Percentiles rank a stretch among this genome's conserved stretches.
These are phyloP conservation scores for Nepenthes alata DNA, from an alignment of 179 eudicot species.

Conservation along the genomic window DNA sequence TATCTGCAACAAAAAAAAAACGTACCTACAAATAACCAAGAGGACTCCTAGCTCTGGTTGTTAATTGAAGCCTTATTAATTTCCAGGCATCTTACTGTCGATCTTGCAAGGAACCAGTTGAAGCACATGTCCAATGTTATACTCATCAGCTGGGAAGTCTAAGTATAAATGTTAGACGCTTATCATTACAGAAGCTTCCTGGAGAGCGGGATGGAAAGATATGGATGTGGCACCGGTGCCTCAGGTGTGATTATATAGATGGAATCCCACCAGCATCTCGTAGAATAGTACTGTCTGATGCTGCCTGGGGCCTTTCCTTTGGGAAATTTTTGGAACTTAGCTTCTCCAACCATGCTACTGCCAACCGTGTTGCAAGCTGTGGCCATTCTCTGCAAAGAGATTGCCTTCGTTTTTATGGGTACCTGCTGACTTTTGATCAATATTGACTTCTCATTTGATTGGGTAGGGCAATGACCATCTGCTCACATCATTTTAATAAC, in stretches of 20 bases:
- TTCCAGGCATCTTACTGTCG: conserved; percentile 55
- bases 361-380: conserved; percentile 92
- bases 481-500: conserved; percentile 12
- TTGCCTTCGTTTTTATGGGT: conserved; percentile 97
- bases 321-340: conserved; percentile 97
- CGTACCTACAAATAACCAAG: no score
- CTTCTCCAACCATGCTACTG: conserved; percentile 90
- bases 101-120: conserved; percentile 83
- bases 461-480: neutral
- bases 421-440: conserved; percentile 2
- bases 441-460: neutral
- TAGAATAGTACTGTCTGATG: conserved; percentile 82
- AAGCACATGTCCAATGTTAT: conserved; percentile 83
- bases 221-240: conserved; percentile 99
- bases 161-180: conserved; percentile 68
- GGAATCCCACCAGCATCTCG: conserved; percentile 89
- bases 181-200: conserved; percentile 50
- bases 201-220: conserved; percentile 93
- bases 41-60: neutral
- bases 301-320: conserved; percentile 98
- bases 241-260: conserved; percentile 55
- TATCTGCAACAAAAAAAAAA: no score
- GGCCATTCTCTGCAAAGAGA: conserved; percentile 98
- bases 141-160: conserved; percentile 92
- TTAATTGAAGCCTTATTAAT: neutral